A percentile compares a stretch with the other conserved stretches of the same genome.
phyloP scores from a whole-genome alignment of 1,284 basidiomycete species.

The Jaminaea rosea region DNA sequence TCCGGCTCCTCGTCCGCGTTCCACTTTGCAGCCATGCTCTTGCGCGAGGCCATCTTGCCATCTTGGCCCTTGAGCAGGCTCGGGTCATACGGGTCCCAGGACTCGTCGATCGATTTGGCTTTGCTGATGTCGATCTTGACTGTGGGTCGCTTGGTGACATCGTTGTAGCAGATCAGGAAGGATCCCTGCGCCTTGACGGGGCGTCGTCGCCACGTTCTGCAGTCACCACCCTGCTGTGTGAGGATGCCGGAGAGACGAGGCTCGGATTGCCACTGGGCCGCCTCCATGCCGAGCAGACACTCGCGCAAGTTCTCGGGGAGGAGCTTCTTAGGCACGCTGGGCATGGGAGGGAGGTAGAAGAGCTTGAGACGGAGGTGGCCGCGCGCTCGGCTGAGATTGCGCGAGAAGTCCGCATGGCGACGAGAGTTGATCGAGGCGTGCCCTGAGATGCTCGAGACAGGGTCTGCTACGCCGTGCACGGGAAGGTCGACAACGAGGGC shows the following conservation, averaged over 20 bases:
- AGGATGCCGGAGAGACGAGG: constrained; percentile 70
- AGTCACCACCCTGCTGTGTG: constrained; percentile 93
- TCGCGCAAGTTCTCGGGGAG: constrained; percentile 87
- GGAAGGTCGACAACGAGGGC: constrained; percentile 36
- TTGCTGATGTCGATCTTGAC: constrained; percentile 84
- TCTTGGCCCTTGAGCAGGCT: constrained; percentile 4
- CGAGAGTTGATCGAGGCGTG: constrained; percentile 22
- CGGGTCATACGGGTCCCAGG: constrained; percentile 52
- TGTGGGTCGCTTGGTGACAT: constrained; percentile 82
- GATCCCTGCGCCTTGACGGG: constrained; percentile 77
- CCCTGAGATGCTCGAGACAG: constrained; percentile 15
- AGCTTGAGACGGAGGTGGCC: constrained; percentile 41
- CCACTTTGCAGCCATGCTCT: constrained; percentile 2
- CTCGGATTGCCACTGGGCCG: constrained; percentile 79
- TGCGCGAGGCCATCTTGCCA: constrained; percentile 12
- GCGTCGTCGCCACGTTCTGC: constrained; percentile 77
- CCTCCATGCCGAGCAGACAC: constrained; percentile 74
- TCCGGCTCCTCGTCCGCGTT: constrained; percentile 55
- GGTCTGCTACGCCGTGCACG: constrained; percentile 29
- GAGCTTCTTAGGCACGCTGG: constrained; percentile 65
- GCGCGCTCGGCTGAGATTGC: constrained; percentile 27
- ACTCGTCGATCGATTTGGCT: constrained; percentile 67
- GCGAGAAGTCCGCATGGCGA: constrained; percentile 18
- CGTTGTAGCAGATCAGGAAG: constrained; percentile 80
- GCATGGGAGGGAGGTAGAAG: constrained; percentile 80